These are phyloP conservation scores for Neofusicoccum sp. DNA, from an alignment of 2,329 filamentous ascomycete genomes.

Conservation along the genomic window DNA sequence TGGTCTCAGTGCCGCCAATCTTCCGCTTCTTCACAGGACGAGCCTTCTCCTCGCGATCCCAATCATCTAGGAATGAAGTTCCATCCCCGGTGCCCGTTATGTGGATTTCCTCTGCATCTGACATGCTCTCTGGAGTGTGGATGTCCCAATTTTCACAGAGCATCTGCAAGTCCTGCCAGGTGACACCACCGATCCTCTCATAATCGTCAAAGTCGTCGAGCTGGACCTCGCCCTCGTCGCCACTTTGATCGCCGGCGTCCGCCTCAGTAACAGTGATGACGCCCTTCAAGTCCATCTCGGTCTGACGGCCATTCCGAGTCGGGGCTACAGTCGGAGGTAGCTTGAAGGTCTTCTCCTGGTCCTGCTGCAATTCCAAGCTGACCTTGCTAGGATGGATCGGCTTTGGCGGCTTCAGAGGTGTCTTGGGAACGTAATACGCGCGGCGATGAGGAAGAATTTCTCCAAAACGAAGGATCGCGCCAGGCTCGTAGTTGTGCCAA, in stretches of 20 bases:
- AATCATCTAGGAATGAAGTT: slow-evolving; percentile 31
- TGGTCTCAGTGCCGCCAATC: slow-evolving; percentile 37
- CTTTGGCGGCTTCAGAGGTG: slow-evolving; percentile 77
- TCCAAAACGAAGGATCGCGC: slow-evolving; percentile 76
- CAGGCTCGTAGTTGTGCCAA: slow-evolving; percentile 79
- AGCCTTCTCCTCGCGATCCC: slow-evolving; percentile 32
- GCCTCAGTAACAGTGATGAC: slow-evolving; percentile 50
- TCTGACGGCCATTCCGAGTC: slow-evolving; percentile 50
- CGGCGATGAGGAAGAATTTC: slow-evolving; percentile 81
- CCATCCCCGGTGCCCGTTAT: slow-evolving; percentile 33
- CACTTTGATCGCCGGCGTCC: slow-evolving; percentile 49
- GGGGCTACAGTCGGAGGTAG: slow-evolving; percentile 62
- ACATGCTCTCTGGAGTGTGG: slow-evolving; percentile 43
- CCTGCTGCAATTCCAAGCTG: slow-evolving; percentile 79
- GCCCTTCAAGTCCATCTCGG: slow-evolving; percentile 58
- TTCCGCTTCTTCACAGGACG: slow-evolving; percentile 69
- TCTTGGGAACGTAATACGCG: slow-evolving; percentile 76
- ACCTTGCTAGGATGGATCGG: slow-evolving; percentile 84
- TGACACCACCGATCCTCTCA: slow-evolving; percentile 73
- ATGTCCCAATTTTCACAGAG: slow-evolving; percentile 86
- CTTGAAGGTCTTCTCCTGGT: slow-evolving; percentile 84
- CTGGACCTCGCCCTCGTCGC: slow-evolving; percentile 45
- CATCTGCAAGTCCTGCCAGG: slow-evolving; percentile 78
- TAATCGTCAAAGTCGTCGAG: slow-evolving; percentile 58
- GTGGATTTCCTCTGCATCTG: slow-evolving; percentile 33